These are phyloP conservation scores for Chaetoceros tenuissimus DNA, from an alignment of 108 stramenopile genomes.

Conservation along the genomic window DNA sequence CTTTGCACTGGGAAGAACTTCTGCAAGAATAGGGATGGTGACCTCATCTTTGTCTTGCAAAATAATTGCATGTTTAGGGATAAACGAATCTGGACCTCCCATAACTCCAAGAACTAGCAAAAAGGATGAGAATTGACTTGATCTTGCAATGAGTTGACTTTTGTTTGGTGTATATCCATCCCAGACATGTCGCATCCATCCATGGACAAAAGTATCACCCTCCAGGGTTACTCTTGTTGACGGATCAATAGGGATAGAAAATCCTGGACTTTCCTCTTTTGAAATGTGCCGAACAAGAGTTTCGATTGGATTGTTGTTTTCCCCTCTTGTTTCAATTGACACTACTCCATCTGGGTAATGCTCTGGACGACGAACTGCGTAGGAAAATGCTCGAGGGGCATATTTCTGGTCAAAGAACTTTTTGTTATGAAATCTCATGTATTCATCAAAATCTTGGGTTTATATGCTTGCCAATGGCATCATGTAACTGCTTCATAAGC, in stretches of 20 bases:
- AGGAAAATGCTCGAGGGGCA: constrained; percentile 60
- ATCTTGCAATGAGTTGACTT: constrained; percentile 43
- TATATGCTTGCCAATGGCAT: constrained; percentile 70
- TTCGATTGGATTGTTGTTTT: constrained; percentile 40
- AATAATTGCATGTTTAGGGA: constrained; percentile 79
- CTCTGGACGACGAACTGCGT: constrained; percentile 47
- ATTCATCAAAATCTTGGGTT: constrained; percentile 52
- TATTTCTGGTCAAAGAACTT: constrained; percentile 31
- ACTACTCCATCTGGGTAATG: constrained; percentile 43
- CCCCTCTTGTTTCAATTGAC: constrained; percentile 2
- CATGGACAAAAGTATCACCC: constrained; percentile 61
- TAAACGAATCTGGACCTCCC: constrained; percentile 38
- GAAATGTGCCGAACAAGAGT: constrained; percentile 23
- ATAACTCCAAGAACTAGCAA: constrained; percentile 76
- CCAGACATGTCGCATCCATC: constrained; percentile 39
- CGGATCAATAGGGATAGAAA: constrained; percentile 35
- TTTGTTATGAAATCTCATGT: constrained; percentile 41
- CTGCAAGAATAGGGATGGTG: constrained; percentile 60
- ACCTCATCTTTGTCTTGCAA: constrained; percentile 86
- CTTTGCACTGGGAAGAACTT: constrained; percentile 74
- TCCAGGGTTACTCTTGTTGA: constrained; percentile 36
- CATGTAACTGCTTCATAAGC: constrained; percentile 40
- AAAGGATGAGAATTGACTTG: constrained; percentile 74
- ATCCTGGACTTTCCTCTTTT: constrained; percentile 13
- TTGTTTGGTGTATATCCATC: constrained; percentile 1